Base-by-base conservation (phyloP, 164 flowering plant genomes). In the Malania oleifera region DNA sequence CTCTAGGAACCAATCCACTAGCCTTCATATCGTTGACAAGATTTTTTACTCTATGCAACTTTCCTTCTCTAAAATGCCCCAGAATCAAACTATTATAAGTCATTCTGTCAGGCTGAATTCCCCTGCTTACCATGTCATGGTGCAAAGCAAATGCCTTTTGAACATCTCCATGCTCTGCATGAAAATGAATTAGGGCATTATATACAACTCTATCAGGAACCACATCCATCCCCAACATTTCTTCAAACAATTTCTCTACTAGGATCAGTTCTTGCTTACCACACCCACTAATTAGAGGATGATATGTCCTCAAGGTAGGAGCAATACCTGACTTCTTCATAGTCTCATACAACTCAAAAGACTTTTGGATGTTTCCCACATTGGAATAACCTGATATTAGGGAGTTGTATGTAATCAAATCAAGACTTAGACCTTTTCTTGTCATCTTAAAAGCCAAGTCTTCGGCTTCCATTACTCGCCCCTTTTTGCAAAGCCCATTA, bases 361-460 rank as follows among this genome's bases (percentile, higher is more conserved):
- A 78, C 62, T 75, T 84, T 24, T 56, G 51, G 11, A 66, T n/a
- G 43, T 81, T 70, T 22, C 82, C 82, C 15, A 52, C 31, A 41
- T 31, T 56, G 3, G 73, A 67, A 58, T 79, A 81, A 14, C 86
- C 95, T 15, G 77, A 67, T 17, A 90, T 83, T 28, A 90, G 65
- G 46, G 89, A 71, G 71, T 85, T 90, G 74, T 74, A 90, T 26
- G 95, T 87, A 68, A 85, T 76, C 25, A 67, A 80, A 80, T 90
- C 95, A 53, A 82, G 91, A 37, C 5, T 58, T 54, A 75, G 48
- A 60, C 91, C 86, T 53, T 61, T 70, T 8, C 43, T 59, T n/a
- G 50, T 63, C 19, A 84, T 70, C 52, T 63, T 57, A 28, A n/a
- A 0, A 27, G 60, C 71, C 60, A 80, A 63, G 20, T 82, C 79